Evolutionary conservation across 2,329 filamentous ascomycete species (phyloP).

Genomic region (Talaromyces albobiverticillius): DNA sequence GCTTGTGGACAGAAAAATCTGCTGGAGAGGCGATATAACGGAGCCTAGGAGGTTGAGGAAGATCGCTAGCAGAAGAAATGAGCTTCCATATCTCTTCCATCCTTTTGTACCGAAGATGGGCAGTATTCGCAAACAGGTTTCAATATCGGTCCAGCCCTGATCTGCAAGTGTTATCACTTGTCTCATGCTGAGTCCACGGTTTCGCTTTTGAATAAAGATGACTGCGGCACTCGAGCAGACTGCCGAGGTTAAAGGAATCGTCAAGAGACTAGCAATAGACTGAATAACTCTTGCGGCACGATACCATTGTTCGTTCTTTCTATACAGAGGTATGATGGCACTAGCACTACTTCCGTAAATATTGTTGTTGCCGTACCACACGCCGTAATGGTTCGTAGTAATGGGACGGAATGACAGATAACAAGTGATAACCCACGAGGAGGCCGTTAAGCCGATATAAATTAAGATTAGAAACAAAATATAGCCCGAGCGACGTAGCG

Average conservation of each 20-base stretch:
- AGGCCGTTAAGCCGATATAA: too few relatives aligned
- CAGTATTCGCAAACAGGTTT: background rate
- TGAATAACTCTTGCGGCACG: conserved; percentile 20
- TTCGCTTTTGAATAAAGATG: conserved; percentile 20
- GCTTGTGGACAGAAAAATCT: conserved; percentile 17
- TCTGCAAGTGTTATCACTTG: conserved; percentile 24
- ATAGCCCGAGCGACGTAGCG: too few relatives aligned
- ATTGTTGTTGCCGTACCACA: background rate
- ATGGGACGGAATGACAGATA: conserved; percentile 10
- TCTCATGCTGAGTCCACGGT: conserved; percentile 16
- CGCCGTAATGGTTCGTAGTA: conserved; percentile 15
- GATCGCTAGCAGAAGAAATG: conserved; percentile 20
- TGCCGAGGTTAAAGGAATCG: conserved; percentile 22
- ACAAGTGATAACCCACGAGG: conserved; percentile 7
- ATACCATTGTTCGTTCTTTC: conserved; percentile 18
- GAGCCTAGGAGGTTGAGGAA: conserved; percentile 18
- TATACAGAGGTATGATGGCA: background rate
- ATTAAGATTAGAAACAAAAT: too few relatives aligned
- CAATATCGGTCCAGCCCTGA: conserved; percentile 19
- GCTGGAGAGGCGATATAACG: conserved; percentile 21
- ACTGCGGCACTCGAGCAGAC: conserved; percentile 24
- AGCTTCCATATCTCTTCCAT: conserved; percentile 22
- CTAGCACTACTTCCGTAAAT: too few relatives aligned
- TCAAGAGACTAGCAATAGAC: conserved; percentile 19
- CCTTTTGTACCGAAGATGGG: background rate